These are phyloP conservation scores for Ananas comosus DNA, from an alignment of 176 grass and related monocot genomes.

Conservation along the genomic window DNA sequence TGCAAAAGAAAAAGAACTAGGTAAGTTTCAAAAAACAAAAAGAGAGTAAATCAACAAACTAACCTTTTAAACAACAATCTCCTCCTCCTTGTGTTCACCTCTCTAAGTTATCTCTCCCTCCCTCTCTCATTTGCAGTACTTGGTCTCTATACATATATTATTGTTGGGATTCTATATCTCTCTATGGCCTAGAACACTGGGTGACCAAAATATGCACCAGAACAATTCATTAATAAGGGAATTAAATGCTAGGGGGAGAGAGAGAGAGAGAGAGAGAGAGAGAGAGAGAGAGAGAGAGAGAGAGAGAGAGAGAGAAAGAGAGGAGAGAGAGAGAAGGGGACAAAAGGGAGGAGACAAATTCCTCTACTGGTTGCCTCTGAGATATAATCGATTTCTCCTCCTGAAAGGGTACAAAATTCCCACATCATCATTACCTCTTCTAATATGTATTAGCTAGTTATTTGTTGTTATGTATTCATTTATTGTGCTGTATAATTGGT, in stretches of 20 bases:
- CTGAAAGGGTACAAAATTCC: not conserved
- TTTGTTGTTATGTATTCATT: not conserved
- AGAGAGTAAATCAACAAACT: too few species aligned
- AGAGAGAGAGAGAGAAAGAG: not conserved
- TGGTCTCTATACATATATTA: slow-evolving; percentile 6
- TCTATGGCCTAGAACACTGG: too few species aligned
- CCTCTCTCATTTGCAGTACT: not conserved
- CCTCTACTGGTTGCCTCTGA: not conserved
- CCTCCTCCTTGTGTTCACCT: too few species aligned
- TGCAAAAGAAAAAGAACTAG: too few species aligned
- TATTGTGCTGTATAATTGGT: slow-evolving; percentile 26
- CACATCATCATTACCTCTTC: too few species aligned
- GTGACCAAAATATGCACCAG: not conserved
- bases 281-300: not conserved
- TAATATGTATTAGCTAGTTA: too few species aligned
- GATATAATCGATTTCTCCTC: not conserved
- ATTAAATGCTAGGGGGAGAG: slow-evolving; percentile 3
- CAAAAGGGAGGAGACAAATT: not conserved
- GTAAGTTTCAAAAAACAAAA: too few species aligned
- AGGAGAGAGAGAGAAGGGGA: not conserved
- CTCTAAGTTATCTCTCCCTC: not conserved
- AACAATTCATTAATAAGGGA: not conserved
- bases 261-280: not conserved
- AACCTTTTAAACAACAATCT: not conserved
- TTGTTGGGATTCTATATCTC: slow-evolving; percentile 5